A percentile compares a stretch with the other conserved stretches of the same genome.
These are phyloP conservation scores for Colletotrichum australisinense DNA, from an alignment of 2,329 filamentous ascomycete genomes.

Conservation along the genomic window DNA sequence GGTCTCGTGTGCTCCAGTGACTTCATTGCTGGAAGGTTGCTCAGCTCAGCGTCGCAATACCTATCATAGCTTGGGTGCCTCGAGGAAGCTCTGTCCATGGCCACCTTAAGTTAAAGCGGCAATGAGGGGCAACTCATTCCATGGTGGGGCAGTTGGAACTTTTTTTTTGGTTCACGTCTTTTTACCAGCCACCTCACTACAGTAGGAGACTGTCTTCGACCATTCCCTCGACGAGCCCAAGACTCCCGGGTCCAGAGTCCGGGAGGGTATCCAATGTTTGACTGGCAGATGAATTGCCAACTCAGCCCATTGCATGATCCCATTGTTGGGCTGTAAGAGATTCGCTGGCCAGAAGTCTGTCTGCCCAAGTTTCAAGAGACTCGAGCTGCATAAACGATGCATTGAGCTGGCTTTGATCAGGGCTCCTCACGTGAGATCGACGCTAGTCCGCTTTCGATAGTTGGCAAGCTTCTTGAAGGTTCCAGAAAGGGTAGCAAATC, in stretches of 20 bases:
- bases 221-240: constrained; percentile 7
- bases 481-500: constrained; percentile 47
- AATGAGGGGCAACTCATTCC: constrained; percentile 70
- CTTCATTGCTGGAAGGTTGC: constrained; percentile 19
- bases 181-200: constrained; percentile 35
- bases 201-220: background rate
- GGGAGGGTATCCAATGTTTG: constrained; percentile 10
- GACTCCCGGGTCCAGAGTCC: background rate
- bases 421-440: constrained; percentile 36
- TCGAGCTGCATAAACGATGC: constrained; percentile 25
- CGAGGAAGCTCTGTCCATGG: constrained; percentile 45
- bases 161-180: constrained; percentile 30
- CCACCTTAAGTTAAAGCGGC: constrained; percentile 65
- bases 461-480: constrained; percentile 52
- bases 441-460: constrained; percentile 42
- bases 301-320: constrained; percentile 19
- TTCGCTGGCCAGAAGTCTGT: constrained; percentile 3
- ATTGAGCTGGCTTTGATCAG: constrained; percentile 32
- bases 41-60: constrained; percentile 24
- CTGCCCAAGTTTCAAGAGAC: constrained; percentile 25
- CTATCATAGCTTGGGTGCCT: constrained; percentile 10
- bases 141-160: constrained; percentile 66
- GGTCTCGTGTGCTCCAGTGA: constrained; percentile 7
- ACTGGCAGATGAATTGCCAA: constrained; percentile 26
- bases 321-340: constrained; percentile 13